These are phyloP conservation scores for Colletotrichum acutatum DNA, from an alignment of 2,329 filamentous ascomycete species.

Conservation along the genomic window DNA sequence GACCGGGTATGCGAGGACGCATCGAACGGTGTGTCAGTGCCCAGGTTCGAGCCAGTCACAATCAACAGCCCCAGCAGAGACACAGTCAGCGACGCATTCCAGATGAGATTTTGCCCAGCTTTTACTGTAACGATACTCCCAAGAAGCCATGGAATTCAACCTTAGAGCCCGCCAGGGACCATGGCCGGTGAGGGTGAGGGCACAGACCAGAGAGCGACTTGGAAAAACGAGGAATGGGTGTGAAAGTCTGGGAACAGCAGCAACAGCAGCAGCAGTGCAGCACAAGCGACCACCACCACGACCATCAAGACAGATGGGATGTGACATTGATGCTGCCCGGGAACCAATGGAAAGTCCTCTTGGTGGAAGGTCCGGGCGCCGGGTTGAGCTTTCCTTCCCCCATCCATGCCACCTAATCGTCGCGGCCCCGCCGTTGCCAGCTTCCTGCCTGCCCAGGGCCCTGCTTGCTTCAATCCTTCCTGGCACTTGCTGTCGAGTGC, in stretches of 20 bases:
- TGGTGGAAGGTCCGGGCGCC: constrained; percentile 6
- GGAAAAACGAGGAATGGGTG: neutral
- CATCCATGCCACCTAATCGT: neutral
- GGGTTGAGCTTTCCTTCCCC: neutral
- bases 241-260: neutral
- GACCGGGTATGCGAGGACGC: neutral
- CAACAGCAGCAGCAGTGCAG: neutral
- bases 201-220: neutral
- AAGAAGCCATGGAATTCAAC: neutral
- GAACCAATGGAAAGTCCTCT: constrained; percentile 12
- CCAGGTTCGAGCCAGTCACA: neutral
- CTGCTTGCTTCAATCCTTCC: neutral
- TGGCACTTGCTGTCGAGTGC: no score
- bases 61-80: neutral
- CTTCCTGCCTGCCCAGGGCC: neutral
- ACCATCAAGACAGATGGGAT: neutral
- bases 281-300: neutral
- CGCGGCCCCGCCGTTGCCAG: neutral
- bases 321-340: constrained; percentile 11
- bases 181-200: neutral
- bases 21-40: neutral
- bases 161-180: constrained; percentile 8
- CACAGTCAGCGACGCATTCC: neutral
- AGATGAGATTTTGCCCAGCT: neutral
- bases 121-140: neutral